phyloP scores from a whole-genome alignment of 257 asterid genomes.

The Striga asiatica region DNA sequence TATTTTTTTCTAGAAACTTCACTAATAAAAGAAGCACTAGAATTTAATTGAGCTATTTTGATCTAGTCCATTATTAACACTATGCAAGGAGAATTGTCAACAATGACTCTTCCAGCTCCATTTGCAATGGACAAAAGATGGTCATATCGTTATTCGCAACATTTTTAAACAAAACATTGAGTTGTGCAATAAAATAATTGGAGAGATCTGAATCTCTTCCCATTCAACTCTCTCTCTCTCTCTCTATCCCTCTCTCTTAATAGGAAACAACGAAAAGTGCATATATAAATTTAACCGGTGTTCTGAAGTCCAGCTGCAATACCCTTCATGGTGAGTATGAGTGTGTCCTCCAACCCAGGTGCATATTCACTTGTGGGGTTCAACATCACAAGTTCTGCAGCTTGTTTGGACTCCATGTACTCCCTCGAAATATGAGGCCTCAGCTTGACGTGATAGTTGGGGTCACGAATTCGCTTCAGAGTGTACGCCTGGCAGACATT shows the following conservation, averaged over 20 bases:
- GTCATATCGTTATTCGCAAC: background rate
- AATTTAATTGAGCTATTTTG: no score
- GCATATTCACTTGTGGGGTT: constrained; percentile 46
- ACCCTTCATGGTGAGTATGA: constrained; percentile 46
- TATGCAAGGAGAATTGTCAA: no score
- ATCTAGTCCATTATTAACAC: no score
- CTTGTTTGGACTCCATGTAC: constrained; percentile 26
- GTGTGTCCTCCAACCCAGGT: constrained; percentile 46
- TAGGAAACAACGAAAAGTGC: background rate
- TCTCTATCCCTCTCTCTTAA: background rate
- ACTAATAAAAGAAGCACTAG: no score
- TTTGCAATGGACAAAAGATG: no score
- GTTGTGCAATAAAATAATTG: background rate
- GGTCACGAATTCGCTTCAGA: constrained; percentile 39
- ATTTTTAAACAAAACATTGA: background rate
- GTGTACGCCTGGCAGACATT: constrained; percentile 40
- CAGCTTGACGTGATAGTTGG: constrained; percentile 30
- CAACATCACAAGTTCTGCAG: constrained; percentile 37
- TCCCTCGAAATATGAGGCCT: constrained; percentile 36
- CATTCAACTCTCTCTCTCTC: background rate
- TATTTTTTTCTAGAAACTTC: no score
- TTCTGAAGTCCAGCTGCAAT: constrained; percentile 41
- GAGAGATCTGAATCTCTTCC: background rate
- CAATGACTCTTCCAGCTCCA: no score
- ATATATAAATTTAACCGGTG: constrained; percentile 22